These are phyloP conservation scores for Leccinum variicolor DNA, from an alignment of 768 basidiomycete genomes.

Conservation along the genomic window DNA sequence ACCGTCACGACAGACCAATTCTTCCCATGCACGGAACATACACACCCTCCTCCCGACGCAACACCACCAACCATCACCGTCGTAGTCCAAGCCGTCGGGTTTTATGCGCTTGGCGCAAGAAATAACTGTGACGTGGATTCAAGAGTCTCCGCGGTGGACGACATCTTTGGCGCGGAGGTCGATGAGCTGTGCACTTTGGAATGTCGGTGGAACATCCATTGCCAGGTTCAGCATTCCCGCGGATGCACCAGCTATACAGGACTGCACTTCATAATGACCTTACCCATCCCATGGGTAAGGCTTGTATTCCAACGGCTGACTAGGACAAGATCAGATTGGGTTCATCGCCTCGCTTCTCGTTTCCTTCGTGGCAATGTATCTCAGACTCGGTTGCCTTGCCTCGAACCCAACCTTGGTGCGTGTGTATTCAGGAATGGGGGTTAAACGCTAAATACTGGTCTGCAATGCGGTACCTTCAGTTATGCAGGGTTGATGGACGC, in stretches of 20 bases:
- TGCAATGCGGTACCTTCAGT: slow-evolving; percentile 9
- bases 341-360: slow-evolving; percentile 19
- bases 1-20: neutral
- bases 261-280: slow-evolving; percentile 48
- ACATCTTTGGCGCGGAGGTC: neutral
- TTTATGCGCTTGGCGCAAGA: neutral
- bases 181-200: slow-evolving; percentile 3
- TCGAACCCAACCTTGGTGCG: slow-evolving; percentile 18
- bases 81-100: too few relatives aligned
- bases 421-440: slow-evolving; percentile 16
- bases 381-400: slow-evolving; percentile 18
- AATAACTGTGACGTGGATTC: neutral
- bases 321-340: slow-evolving; percentile 19
- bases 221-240: neutral
- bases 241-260: slow-evolving; percentile 33
- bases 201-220: slow-evolving; percentile 3
- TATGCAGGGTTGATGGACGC: slow-evolving; percentile 17
- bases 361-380: slow-evolving; percentile 10
- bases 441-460: slow-evolving; percentile 13
- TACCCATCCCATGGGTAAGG: slow-evolving; percentile 49
- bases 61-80: neutral
- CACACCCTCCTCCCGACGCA: neutral
- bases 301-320: neutral
- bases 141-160: neutral
- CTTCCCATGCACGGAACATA: neutral